A percentile compares a stretch with the other conserved stretches of the same genome.
These are phyloP conservation scores for Hypoxylon rickii DNA, from an alignment of 495 filamentous ascomycete species.

Conservation along the genomic window DNA sequence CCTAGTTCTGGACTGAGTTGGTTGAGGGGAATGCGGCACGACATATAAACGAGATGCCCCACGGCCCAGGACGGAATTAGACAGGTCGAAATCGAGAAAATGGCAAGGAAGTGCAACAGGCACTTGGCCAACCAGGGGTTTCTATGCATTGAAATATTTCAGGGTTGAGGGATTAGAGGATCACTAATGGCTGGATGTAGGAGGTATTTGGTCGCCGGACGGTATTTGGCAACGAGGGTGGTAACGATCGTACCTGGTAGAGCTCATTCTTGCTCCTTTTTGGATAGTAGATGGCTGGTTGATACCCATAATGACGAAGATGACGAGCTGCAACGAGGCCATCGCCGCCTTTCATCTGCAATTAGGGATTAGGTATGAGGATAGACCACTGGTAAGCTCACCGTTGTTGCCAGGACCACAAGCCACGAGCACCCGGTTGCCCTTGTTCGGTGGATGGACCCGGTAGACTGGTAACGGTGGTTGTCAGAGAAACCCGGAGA, in stretches of 20 bases:
- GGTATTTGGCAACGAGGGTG: too few species aligned
- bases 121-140: too few species aligned
- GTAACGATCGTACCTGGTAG: conserved; percentile 66
- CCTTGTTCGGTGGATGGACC: conserved; percentile 75
- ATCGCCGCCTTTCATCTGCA: conserved; percentile 69
- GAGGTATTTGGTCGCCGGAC: too few species aligned
- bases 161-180: too few species aligned
- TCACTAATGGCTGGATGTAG: too few species aligned
- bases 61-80: neutral
- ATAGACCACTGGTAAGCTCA: conserved; percentile 43
- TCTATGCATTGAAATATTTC: too few species aligned
- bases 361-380: conserved; percentile 36
- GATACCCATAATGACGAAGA: conserved; percentile 91
- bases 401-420: conserved; percentile 96
- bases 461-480: conserved; percentile 66
- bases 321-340: conserved; percentile 94
- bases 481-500: conserved; percentile 1
- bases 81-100: too few species aligned
- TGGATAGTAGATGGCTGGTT: conserved; percentile 88
- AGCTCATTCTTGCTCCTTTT: conserved; percentile 88
- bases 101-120: too few species aligned
- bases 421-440: conserved; percentile 78
- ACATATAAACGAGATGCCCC: conserved; percentile 19
- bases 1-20: neutral
- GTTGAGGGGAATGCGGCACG: conserved; percentile 1